A percentile compares a stretch with the other conserved stretches of the same genome.
Conservation (phyloP, 2,329 filamentous ascomycete species). For the Fusarium fracticaudum region DNA sequence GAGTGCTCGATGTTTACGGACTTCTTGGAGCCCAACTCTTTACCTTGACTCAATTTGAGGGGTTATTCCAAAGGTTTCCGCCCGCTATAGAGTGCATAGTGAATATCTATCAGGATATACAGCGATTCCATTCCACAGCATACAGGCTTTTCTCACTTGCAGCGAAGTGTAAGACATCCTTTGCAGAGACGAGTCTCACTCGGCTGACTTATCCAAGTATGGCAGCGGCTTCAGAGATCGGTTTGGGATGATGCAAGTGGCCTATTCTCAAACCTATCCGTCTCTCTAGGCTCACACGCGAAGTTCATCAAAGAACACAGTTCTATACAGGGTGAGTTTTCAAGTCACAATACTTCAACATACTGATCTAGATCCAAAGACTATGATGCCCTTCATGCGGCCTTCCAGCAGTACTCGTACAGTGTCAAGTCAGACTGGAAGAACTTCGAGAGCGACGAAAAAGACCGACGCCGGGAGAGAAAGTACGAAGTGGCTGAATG, state of each 20-base stretch:
- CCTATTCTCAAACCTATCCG: neutral
- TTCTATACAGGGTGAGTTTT: neutral
- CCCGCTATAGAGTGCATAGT: neutral
- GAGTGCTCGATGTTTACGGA: neutral
- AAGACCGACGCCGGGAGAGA: accelerated
- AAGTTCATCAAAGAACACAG: neutral
- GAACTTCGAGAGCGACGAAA: neutral
- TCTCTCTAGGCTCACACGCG: neutral
- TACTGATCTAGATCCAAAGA: neutral
- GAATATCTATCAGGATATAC: neutral
- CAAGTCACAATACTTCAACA: accelerated
- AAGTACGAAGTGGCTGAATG: neutral
- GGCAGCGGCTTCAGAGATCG: constrained; percentile 6
- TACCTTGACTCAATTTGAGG: neutral
- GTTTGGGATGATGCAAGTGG: neutral
- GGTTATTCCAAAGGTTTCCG: neutral
- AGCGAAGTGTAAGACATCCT: accelerated
- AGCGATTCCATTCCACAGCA: neutral
- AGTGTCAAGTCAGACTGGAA: neutral
- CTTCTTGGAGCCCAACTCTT: neutral
- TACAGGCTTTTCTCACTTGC: constrained; percentile 3
- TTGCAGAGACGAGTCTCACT: accelerated
- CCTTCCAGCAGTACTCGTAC: neutral
- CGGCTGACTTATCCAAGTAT: neutral
- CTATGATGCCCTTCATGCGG: accelerated